Evolutionary conservation across 164 flowering plant genomes (phyloP).

Genomic region (Stephania yunnanensis): DNA sequence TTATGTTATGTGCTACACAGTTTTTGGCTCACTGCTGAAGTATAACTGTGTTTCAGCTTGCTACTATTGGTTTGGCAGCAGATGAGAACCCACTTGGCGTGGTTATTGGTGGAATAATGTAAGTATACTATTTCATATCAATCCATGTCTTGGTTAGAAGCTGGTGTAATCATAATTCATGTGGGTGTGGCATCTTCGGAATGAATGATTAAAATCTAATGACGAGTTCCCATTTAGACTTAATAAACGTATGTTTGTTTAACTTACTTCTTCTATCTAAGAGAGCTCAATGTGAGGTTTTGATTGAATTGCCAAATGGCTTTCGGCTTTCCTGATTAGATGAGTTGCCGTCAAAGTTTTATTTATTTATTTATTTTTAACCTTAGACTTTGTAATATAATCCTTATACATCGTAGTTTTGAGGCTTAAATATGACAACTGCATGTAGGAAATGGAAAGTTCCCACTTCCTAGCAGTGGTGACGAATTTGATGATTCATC

Average conservation of each 20-base stretch:
- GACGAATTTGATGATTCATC: neutral
- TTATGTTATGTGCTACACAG: neutral
- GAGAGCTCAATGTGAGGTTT: neutral
- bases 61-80: slow-evolving; percentile 96
- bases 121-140: slow-evolving; percentile 21
- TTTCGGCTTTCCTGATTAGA: neutral
- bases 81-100: slow-evolving; percentile 97
- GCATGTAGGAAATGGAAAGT: neutral
- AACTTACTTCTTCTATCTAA: neutral
- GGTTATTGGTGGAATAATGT: slow-evolving; percentile 95
- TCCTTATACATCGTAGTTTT: neutral
- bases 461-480: neutral
- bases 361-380: neutral
- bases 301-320: neutral
- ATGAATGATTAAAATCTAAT: neutral
- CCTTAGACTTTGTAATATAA: neutral
- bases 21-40: slow-evolving; percentile 9
- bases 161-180: neutral
- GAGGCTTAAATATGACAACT: neutral
- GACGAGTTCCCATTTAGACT: neutral
- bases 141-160: neutral
- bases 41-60: slow-evolving; percentile 55
- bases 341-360: neutral
- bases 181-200: neutral
- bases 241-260: neutral